Percentiles rank a stretch among this genome's conserved stretches.
Evolutionary conservation across 352 stramenopile genomes (phyloP).

Genomic region (Phytophthora fragariaefolia): DNA sequence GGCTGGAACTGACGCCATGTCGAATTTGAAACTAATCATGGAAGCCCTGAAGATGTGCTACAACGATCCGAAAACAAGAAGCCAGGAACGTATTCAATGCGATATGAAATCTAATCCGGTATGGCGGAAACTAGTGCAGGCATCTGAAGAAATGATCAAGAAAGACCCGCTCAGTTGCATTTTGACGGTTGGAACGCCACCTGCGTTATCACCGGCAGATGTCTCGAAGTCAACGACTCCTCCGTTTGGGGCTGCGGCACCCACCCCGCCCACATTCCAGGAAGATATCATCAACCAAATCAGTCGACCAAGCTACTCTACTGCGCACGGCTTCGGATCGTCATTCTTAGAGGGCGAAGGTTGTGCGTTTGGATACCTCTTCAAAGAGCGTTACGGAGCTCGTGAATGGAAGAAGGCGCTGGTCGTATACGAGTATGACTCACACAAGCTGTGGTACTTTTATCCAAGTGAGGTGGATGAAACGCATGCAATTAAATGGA

Average conservation of each 20-base stretch:
- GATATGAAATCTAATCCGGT: slow-evolving; percentile 54
- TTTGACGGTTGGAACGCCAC: slow-evolving; percentile 53
- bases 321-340: slow-evolving; percentile 83
- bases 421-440: slow-evolving; percentile 88
- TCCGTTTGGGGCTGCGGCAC: slow-evolving; percentile 33
- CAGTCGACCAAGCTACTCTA: slow-evolving; percentile 84
- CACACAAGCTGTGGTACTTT: slow-evolving; percentile 91
- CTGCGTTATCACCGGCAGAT: slow-evolving; percentile 33
- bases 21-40: slow-evolving; percentile 86
- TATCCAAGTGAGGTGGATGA: slow-evolving; percentile 87
- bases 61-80: slow-evolving; percentile 73
- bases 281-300: slow-evolving; percentile 91
- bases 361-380: slow-evolving; percentile 87
- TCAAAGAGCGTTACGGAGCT: slow-evolving; percentile 69
- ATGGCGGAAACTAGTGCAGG: slow-evolving; percentile 65
- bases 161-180: slow-evolving; percentile 66
- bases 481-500: slow-evolving; percentile 84
- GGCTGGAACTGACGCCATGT: slow-evolving; percentile 68
- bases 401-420: slow-evolving; percentile 85
- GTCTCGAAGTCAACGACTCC: slow-evolving; percentile 31
- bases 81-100: slow-evolving; percentile 70
- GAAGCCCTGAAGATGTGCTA: slow-evolving; percentile 82
- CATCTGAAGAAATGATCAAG: slow-evolving; percentile 53
- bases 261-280: slow-evolving; percentile 78
- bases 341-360: slow-evolving; percentile 85